These are phyloP conservation scores for Forsythia viridissima DNA, from an alignment of 257 asterid genomes.

Conservation along the genomic window DNA sequence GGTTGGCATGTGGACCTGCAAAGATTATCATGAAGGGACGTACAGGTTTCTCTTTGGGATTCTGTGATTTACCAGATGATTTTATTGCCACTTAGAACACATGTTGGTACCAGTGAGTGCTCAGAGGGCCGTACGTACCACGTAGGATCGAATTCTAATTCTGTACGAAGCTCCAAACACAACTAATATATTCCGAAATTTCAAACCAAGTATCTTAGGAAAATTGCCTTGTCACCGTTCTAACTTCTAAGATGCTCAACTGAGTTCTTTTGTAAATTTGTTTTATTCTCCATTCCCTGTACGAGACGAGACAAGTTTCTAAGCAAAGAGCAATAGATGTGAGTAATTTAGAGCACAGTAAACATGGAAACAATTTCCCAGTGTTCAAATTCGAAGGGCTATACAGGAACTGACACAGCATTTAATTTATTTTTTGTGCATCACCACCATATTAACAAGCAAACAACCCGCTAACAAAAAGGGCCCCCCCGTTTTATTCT, in stretches of 20 bases:
- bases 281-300: background rate
- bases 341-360: background rate
- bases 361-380: background rate
- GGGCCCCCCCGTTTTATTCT: background rate
- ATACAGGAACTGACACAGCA: background rate
- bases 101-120: too few relatives aligned
- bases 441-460: background rate
- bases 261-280: background rate
- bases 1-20: background rate
- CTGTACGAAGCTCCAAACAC: too few relatives aligned
- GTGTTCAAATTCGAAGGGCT: background rate
- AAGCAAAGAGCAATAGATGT: background rate
- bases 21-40: background rate
- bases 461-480: background rate
- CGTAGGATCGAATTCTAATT: too few relatives aligned
- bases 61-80: too few relatives aligned
- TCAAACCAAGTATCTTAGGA: too few relatives aligned
- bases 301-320: background rate
- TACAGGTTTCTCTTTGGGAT: background rate
- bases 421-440: background rate
- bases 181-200: too few relatives aligned
- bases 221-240: too few relatives aligned
- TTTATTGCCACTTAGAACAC: too few relatives aligned
- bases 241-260: background rate
- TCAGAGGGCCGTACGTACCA: too few relatives aligned